Percentiles rank a stretch among this genome's conserved stretches.
These are phyloP conservation scores for Mallotus japonicus DNA, from an alignment of 441 rosid species.

Conservation along the genomic window DNA sequence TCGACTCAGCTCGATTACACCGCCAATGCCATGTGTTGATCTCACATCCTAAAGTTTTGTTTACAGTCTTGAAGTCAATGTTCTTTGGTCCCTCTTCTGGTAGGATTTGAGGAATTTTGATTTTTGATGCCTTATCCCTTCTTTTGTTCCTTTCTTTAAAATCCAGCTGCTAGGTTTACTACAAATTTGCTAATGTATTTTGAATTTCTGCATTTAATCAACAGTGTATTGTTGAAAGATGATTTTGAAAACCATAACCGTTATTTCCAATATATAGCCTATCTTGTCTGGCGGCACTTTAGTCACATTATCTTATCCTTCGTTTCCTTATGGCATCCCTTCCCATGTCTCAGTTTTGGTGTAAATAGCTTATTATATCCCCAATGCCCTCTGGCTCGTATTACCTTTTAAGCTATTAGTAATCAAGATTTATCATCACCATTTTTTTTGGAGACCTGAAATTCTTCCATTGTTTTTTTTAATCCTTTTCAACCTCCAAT, in stretches of 20 bases:
- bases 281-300: not conserved
- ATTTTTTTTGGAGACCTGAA: not conserved
- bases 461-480: not conserved
- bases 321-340: not conserved
- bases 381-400: not conserved
- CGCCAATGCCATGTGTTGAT: not conserved
- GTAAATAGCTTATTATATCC: not conserved
- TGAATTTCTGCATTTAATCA: not conserved
- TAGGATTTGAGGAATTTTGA: not conserved
- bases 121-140: constrained; percentile 1
- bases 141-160: not conserved
- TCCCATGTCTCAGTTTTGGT: not conserved
- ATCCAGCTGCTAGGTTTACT: not conserved
- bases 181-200: not conserved
- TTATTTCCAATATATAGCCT: not conserved
- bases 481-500: not conserved
- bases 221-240: not conserved
- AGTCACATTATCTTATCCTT: not conserved
- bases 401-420: not conserved
- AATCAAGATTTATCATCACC: not conserved
- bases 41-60: not conserved
- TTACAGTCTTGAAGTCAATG: not conserved
- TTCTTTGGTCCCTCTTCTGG: not conserved
- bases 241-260: not conserved
- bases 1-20: too few relatives aligned